Evolutionary conservation across 129 eudicot genomes (phyloP).

Genomic region (Rutidosis leptorrhynchoides): DNA sequence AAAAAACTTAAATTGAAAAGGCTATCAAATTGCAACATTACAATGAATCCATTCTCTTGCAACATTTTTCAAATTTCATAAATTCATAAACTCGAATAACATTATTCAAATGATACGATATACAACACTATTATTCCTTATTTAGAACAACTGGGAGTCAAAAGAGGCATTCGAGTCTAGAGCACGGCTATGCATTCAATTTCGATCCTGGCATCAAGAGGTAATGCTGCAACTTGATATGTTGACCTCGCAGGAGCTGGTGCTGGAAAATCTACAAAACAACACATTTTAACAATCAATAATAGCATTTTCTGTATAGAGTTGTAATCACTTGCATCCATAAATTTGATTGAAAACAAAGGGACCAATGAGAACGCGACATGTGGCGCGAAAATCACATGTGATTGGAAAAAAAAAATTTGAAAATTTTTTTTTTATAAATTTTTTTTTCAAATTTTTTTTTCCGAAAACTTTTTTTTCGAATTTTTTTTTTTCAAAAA

Average conservation of each 20-base stretch:
- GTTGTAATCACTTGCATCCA: too few relatives aligned
- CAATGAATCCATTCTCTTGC: not conserved
- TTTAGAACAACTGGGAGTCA: slow-evolving; percentile 11
- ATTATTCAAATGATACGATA: slow-evolving; percentile 3
- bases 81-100: slow-evolving; percentile 8
- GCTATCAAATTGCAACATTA: not conserved
- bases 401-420: too few relatives aligned
- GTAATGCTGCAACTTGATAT: slow-evolving; percentile 93
- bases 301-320: too few relatives aligned
- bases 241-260: slow-evolving; percentile 96
- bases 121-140: slow-evolving; percentile 27
- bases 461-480: too few relatives aligned
- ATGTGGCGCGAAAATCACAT: too few relatives aligned
- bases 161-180: slow-evolving; percentile 37
- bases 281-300: not conserved
- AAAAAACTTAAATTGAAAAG: not conserved
- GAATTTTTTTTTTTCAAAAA: too few relatives aligned
- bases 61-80: slow-evolving; percentile 4
- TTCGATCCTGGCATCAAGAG: slow-evolving; percentile 85
- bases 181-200: slow-evolving; percentile 86
- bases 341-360: too few relatives aligned
- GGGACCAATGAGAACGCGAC: too few relatives aligned
- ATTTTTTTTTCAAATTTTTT: too few relatives aligned
- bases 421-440: too few relatives aligned
- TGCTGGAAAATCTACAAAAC: slow-evolving; percentile 67